Percentiles rank a stretch among this genome's conserved stretches.
Evolutionary conservation across 2,329 filamentous ascomycete genomes (phyloP).

Genomic region (Trichoderma pleuroti): DNA sequence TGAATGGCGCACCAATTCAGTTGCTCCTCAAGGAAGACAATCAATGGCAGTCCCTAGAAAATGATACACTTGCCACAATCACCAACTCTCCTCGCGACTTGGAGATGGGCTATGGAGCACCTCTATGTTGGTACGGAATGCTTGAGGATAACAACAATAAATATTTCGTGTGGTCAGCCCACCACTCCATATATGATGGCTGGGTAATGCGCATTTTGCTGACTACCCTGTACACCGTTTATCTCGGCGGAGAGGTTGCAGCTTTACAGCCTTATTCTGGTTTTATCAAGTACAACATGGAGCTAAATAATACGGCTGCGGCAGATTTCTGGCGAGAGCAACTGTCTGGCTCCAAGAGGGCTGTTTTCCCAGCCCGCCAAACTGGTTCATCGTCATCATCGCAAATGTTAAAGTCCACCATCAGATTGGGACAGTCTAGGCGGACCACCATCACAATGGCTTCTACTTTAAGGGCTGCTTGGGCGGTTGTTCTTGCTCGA

Average conservation of each 20-base stretch:
- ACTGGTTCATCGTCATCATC: not conserved
- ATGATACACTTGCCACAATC: not conserved
- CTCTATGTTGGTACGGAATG: constrained; percentile 13
- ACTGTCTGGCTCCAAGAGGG: constrained; percentile 8
- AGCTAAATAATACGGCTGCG: constrained; percentile 1
- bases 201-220: constrained; percentile 17
- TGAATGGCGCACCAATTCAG: constrained; percentile 2
- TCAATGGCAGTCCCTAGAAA: constrained; percentile 5
- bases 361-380: constrained; percentile 16
- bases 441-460: constrained; percentile 15
- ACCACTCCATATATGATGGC: constrained; percentile 17
- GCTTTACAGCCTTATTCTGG: constrained; percentile 33
- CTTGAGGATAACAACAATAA: not conserved
- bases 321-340: constrained; percentile 14
- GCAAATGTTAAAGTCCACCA: not conserved
- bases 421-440: not conserved
- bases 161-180: constrained; percentile 5
- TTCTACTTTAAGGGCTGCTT: constrained; percentile 24
- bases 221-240: not conserved
- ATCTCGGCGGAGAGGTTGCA: constrained; percentile 22
- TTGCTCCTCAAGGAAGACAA: constrained; percentile 1
- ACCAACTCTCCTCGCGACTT: not conserved
- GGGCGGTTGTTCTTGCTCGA: constrained; percentile 33
- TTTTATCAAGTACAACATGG: constrained; percentile 20
- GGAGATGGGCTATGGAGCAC: constrained; percentile 14